Evolutionary conservation across 768 basidiomycete species (phyloP).

Genomic region (Pisolithus tinctorius): DNA sequence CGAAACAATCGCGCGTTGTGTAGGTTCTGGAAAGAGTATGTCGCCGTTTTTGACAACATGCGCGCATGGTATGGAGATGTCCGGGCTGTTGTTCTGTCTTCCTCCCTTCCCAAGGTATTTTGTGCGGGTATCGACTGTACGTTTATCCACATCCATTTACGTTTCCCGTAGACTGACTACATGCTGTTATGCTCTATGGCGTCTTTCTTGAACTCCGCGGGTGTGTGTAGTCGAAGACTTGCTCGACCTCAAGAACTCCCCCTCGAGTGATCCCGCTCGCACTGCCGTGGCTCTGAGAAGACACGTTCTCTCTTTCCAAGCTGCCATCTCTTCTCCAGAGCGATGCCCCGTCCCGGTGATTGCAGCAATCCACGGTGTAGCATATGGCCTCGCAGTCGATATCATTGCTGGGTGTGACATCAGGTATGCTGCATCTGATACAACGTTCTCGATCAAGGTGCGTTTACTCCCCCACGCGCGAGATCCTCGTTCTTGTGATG

Average conservation of each 20-base stretch:
- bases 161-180: background rate
- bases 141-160: constrained; percentile 9
- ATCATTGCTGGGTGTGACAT: constrained; percentile 67
- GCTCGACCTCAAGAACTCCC: constrained; percentile 5
- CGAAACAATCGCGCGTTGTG: background rate
- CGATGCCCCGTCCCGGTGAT: constrained; percentile 76
- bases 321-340: constrained; percentile 60
- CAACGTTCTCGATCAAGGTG: constrained; percentile 70
- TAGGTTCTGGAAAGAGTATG: constrained; percentile 73
- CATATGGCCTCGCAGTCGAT: constrained; percentile 75
- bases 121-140: constrained; percentile 80
- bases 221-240: constrained; percentile 20
- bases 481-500: too few species aligned
- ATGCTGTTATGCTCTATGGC: background rate
- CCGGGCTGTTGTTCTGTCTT: constrained; percentile 68
- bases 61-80: constrained; percentile 40
- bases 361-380: constrained; percentile 69
- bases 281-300: constrained; percentile 42
- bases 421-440: constrained; percentile 58
- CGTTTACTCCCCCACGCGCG: constrained; percentile 6
- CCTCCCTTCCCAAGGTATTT: constrained; percentile 63
- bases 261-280: constrained; percentile 43
- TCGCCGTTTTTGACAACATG: constrained; percentile 52
- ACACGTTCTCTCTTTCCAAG: constrained; percentile 57
- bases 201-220: background rate